phyloP scores from a whole-genome alignment of 139 green algal genomes.

The Tetradesmus lagerheimii region DNA sequence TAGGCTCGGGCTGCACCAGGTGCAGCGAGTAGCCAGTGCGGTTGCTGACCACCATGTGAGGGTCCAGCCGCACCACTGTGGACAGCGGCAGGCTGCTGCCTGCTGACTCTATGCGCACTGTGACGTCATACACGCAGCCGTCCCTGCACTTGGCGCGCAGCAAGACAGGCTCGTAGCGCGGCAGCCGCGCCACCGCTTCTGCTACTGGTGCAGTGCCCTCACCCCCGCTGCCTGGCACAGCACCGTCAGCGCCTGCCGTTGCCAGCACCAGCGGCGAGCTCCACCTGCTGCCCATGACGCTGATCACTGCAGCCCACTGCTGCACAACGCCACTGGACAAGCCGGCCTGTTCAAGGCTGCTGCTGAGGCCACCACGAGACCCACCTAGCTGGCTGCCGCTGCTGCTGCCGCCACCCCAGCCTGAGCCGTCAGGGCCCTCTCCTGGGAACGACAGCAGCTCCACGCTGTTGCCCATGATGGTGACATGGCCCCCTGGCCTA shows the following conservation, averaged over 20 bases:
- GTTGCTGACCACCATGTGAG: slow-evolving; percentile 83
- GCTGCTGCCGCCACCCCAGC: not conserved
- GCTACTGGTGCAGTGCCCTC: not conserved
- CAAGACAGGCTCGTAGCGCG: slow-evolving; percentile 41
- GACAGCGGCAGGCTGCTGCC: slow-evolving; percentile 23
- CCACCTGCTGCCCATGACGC: slow-evolving; percentile 56
- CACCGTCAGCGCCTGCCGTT: slow-evolving; percentile 44
- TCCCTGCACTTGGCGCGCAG: slow-evolving; percentile 30
- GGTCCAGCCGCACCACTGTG: slow-evolving; percentile 74
- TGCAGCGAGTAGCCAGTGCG: slow-evolving; percentile 75
- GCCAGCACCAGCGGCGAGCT: slow-evolving; percentile 29
- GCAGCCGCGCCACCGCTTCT: slow-evolving; percentile 7
- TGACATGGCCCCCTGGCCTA: slow-evolving; percentile 39
- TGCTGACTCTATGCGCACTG: slow-evolving; percentile 33
- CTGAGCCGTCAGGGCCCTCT: slow-evolving; percentile 11
- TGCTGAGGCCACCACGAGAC: not conserved
- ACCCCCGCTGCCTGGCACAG: not conserved
- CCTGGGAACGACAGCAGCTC: slow-evolving; percentile 78
- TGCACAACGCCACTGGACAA: slow-evolving; percentile 3
- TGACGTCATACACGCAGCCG: slow-evolving; percentile 17
- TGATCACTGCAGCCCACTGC: slow-evolving; percentile 46
- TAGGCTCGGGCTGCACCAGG: slow-evolving; percentile 72
- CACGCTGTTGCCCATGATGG: slow-evolving; percentile 58
- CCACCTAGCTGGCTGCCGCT: not conserved
- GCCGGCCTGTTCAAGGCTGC: not conserved